A percentile compares a stretch with the other conserved stretches of the same genome.
Evolutionary conservation across 805 yeast genomes (phyloP).

Genomic region (Kodamaea neixiangensis): DNA sequence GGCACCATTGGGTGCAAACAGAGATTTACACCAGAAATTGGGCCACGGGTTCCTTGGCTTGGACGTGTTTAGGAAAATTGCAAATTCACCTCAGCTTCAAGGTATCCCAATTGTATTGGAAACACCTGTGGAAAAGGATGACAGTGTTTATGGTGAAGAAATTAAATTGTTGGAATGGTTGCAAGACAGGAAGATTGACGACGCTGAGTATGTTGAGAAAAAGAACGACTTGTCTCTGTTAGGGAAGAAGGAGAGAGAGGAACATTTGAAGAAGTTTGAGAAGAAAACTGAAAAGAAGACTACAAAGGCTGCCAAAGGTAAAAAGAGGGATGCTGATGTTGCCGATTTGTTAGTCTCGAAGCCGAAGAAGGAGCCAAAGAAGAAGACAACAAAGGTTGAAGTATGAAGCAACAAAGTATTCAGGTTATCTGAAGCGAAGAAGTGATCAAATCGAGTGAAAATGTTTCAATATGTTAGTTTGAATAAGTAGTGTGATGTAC

Average conservation of each 20-base stretch:
- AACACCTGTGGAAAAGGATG: conserved; percentile 76
- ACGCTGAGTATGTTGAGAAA: conserved; percentile 55
- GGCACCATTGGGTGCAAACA: conserved; percentile 85
- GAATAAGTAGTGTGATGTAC: too few relatives aligned
- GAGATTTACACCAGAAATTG: conserved; percentile 87
- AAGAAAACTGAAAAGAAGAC: conserved; percentile 24
- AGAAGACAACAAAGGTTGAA: background rate
- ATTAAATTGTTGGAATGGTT: conserved; percentile 83
- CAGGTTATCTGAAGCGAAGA: too few relatives aligned
- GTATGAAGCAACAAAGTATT: background rate
- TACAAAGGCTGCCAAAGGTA: conserved; percentile 14
- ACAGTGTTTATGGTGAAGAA: conserved; percentile 72
- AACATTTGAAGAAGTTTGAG: conserved; percentile 65
- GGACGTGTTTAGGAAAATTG: conserved; percentile 76
- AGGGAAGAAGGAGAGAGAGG: conserved; percentile 73
- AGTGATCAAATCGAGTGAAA: too few relatives aligned
- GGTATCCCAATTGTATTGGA: conserved; percentile 82
- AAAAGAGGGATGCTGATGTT: conserved; percentile 1
- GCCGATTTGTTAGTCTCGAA: conserved; percentile 2
- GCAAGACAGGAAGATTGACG: conserved; percentile 54
- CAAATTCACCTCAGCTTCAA: conserved; percentile 63
- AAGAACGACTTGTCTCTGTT: conserved; percentile 48
- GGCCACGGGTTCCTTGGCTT: conserved; percentile 90
- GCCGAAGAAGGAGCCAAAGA: background rate
- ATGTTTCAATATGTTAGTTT: too few relatives aligned